Percentiles rank a stretch among this genome's conserved stretches.
These are phyloP conservation scores for Usnea hakonensis DNA, from an alignment of 495 filamentous ascomycete genomes.

Conservation along the genomic window DNA sequence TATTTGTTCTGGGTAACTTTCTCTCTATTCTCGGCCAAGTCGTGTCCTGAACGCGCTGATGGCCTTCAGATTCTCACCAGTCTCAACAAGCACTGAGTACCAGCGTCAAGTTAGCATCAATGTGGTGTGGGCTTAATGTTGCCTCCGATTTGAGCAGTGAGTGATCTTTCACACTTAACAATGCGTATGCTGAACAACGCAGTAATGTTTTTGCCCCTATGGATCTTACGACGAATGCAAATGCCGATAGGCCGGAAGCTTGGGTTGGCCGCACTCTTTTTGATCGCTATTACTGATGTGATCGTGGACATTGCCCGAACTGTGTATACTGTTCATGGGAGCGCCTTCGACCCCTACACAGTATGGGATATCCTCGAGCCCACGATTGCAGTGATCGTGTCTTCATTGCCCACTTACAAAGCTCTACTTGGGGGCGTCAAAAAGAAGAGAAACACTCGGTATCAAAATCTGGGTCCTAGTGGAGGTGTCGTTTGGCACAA, in stretches of 20 bases:
- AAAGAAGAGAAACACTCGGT: background rate
- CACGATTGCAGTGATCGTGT: background rate
- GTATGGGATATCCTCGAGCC: background rate
- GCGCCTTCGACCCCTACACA: background rate
- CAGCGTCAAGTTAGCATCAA: background rate
- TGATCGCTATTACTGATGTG: slow-evolving; percentile 2
- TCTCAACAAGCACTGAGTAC: background rate
- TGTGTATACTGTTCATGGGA: background rate
- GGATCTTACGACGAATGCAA: background rate
- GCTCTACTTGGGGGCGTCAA: background rate
- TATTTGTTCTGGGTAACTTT: background rate
- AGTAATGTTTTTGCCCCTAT: background rate
- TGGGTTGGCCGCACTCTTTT: background rate
- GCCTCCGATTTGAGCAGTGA: slow-evolving; percentile 7
- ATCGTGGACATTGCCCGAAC: background rate
- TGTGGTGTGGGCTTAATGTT: slow-evolving; percentile 9
- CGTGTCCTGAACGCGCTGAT: background rate
- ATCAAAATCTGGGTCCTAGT: background rate
- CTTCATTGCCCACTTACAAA: slow-evolving; percentile 1
- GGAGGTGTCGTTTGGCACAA: background rate
- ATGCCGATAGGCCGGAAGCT: background rate
- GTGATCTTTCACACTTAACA: background rate
- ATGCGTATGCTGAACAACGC: background rate
- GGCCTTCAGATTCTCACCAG: background rate
- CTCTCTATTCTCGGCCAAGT: background rate